Base-by-base conservation (phyloP, 148 eudicot species). In the Nyssa sinensis region DNA sequence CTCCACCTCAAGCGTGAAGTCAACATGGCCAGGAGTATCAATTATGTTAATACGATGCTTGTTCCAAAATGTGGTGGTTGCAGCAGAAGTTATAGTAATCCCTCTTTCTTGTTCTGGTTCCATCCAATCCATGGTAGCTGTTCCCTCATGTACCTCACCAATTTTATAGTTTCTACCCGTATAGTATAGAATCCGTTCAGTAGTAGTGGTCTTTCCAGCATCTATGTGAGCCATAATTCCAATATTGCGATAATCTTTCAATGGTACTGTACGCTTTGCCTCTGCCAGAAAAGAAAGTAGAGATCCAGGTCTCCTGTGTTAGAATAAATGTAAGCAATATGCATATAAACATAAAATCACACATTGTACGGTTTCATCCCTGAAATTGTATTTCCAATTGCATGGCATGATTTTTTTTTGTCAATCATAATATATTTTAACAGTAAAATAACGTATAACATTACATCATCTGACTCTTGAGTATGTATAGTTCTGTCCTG, bases 81-180 rank as follows among this genome's bases (percentile, higher is more conserved):
- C 99, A 81, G 99, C 99, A 68, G 99, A 96, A 47, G 99, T 96
- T 60, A 96, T 96, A 28, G 99, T 96, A 62, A 96, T 96, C 61
- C 99, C 99, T 81, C 99, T 85, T 69, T 96, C 99, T 86, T 96
- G 99, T 73, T 96, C 99, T 87, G 93, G 99, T 71, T 93, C 99
- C 99, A 96, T 96, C 99, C 99, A 96, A 78, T 96, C 99, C 99
- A 96, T 96, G 47, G 99, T 96, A 57, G 99, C 99, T 35, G 99
- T 96, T 75, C 99, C 99, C 69, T 91, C 98, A 11, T 96, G 99
- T 27, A 96, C 99, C 71, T 96, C 99, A 51, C 99, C 99, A 44
- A 96, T 96, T 80, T 96, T 96, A 75, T 96, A 96, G 86, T 89
- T 96, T 81, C 90, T 87, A 73, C 99, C 99, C 4, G 99, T 96